Conservation (phyloP, 2,329 filamentous ascomycete species). For the Colletotrichum salicis region DNA sequence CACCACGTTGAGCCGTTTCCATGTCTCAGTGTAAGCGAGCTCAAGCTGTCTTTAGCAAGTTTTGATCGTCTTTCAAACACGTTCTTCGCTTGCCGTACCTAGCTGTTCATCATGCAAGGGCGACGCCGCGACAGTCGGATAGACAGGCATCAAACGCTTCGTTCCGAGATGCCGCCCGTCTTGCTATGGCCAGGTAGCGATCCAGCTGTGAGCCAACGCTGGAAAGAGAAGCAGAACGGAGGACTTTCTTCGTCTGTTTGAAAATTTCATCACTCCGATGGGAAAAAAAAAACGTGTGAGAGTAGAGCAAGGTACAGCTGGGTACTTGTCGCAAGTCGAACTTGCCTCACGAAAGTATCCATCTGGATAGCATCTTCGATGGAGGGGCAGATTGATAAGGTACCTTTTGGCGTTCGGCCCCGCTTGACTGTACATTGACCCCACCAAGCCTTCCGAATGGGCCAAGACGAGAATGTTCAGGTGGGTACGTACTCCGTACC, state of each 20-base stretch:
- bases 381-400: constrained; percentile 21
- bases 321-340: background rate
- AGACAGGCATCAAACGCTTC: background rate
- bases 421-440: background rate
- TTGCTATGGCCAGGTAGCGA: constrained; percentile 8
- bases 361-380: background rate
- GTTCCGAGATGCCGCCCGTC: background rate
- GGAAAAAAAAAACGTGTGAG: background rate
- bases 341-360: background rate
- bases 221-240: background rate
- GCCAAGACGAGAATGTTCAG: background rate
- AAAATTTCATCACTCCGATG: background rate
- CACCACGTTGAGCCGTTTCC: background rate
- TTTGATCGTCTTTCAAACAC: background rate
- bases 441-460: background rate
- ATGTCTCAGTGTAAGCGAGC: background rate
- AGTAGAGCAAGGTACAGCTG: background rate
- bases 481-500: background rate
- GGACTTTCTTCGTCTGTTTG: background rate
- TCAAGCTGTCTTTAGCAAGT: background rate
- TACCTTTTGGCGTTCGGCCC: background rate
- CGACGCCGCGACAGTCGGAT: background rate
- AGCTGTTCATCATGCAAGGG: background rate
- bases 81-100: background rate
- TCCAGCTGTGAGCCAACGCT: background rate